Conservation (phyloP, 139 green algal species). For the Coccomyxa sp. region DNA sequence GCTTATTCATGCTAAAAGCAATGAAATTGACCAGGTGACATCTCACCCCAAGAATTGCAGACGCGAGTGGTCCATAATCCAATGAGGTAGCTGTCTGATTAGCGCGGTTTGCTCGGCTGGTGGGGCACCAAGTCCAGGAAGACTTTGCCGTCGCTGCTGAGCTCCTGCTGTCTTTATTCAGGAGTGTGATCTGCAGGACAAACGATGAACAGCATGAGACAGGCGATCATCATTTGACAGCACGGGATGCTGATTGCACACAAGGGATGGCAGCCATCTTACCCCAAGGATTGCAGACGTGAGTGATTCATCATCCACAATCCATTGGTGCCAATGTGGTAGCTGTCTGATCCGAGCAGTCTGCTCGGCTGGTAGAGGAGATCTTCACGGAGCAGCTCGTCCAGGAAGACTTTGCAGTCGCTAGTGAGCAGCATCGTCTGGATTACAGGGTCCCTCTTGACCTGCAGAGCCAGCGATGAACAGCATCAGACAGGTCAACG, state of each 20-base stretch:
- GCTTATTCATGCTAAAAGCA: neutral
- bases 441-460: neutral
- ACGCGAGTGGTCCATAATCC: neutral
- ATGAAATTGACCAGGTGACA: neutral
- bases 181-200: neutral
- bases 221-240: neutral
- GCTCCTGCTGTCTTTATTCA: neutral
- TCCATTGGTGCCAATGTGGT: neutral
- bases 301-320: neutral
- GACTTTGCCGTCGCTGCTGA: neutral
- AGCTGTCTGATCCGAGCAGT: neutral
- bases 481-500: neutral
- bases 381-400: neutral
- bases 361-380: neutral
- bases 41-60: neutral
- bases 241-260: neutral
- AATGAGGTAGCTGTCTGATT: neutral
- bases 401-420: neutral
- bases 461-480: neutral
- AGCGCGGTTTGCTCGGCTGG: too few species aligned
- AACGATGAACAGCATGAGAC: neutral
- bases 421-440: neutral
- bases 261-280: neutral
- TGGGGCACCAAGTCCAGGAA: neutral
- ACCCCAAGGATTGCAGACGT: neutral